phyloP scores from a whole-genome alignment of 352 stramenopile species.

The Phytophthora multivora region DNA sequence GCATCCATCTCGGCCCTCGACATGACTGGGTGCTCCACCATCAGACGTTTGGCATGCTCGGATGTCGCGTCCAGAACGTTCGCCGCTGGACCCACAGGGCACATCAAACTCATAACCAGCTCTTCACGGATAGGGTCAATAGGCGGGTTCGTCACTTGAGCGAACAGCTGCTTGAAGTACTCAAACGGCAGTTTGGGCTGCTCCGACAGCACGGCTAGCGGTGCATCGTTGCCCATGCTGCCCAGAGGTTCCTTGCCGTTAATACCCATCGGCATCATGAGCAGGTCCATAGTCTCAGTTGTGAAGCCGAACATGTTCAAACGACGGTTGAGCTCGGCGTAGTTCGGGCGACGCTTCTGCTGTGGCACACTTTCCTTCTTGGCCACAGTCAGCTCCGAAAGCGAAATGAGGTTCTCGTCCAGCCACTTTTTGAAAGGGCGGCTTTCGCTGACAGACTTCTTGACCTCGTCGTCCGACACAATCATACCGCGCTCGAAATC shows the following conservation, averaged over 20 bases:
- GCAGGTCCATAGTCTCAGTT: slow-evolving; percentile 94
- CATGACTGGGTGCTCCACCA: slow-evolving; percentile 95
- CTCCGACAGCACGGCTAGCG: slow-evolving; percentile 93
- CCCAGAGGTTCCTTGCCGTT: slow-evolving; percentile 93
- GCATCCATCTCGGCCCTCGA: slow-evolving; percentile 93
- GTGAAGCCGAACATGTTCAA: slow-evolving; percentile 97
- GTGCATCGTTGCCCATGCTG: slow-evolving; percentile 96
- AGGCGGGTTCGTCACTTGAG: slow-evolving; percentile 96
- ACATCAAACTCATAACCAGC: slow-evolving; percentile 97
- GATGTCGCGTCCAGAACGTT: slow-evolving; percentile 91
- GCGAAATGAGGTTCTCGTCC: slow-evolving; percentile 88
- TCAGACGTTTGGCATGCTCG: slow-evolving; percentile 80
- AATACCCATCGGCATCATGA: slow-evolving; percentile 95
- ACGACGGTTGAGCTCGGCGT: slow-evolving; percentile 82
- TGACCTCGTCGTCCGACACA: slow-evolving; percentile 96
- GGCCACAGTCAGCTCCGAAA: slow-evolving; percentile 68
- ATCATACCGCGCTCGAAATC: slow-evolving; percentile 96
- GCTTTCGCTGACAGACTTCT: slow-evolving; percentile 88
- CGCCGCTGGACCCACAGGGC: slow-evolving; percentile 94
- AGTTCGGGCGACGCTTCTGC: slow-evolving; percentile 45
- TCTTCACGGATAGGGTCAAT: slow-evolving; percentile 98
- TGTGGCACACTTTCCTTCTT: slow-evolving; percentile 24
- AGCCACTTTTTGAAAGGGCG: slow-evolving; percentile 94
- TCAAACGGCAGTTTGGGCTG: slow-evolving; percentile 94
- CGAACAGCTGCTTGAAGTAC: slow-evolving; percentile 98